A percentile compares a stretch with the other conserved stretches of the same genome.
These are phyloP conservation scores for Scolecobasidium constrictum DNA, from an alignment of 2,329 filamentous ascomycete genomes.

Conservation along the genomic window DNA sequence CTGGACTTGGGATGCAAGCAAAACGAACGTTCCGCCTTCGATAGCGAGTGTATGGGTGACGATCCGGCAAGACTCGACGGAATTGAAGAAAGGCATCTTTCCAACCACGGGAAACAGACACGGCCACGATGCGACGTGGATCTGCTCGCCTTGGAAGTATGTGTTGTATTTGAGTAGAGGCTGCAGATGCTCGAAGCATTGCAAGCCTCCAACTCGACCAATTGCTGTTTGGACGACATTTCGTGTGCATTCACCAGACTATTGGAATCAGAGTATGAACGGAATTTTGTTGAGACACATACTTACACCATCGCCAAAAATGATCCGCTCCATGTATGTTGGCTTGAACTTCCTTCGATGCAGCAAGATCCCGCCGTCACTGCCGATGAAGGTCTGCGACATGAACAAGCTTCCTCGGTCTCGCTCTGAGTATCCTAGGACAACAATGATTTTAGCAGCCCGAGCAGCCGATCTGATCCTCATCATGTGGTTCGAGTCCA, in stretches of 20 bases:
- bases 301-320: conserved; percentile 36
- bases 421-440: conserved; percentile 29
- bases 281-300: too few relatives aligned
- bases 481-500: conserved; percentile 32
- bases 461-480: conserved; percentile 26
- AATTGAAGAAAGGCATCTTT: too few relatives aligned
- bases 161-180: conserved; percentile 32
- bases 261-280: conserved; percentile 18
- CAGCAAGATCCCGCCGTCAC: conserved; percentile 24
- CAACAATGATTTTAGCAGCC: conserved; percentile 23
- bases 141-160: conserved; percentile 24
- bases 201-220: conserved; percentile 21
- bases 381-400: conserved; percentile 24
- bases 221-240: conserved; percentile 18
- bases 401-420: conserved; percentile 30
- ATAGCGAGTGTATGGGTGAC: conserved; percentile 46
- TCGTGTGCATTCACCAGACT: conserved; percentile 25
- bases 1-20: conserved; percentile 41
- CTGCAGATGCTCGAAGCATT: conserved; percentile 32
- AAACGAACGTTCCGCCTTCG: conserved; percentile 44
- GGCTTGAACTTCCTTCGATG: conserved; percentile 31
- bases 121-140: conserved; percentile 32
- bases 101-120: conserved; percentile 21
- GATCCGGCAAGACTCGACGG: conserved; percentile 30
- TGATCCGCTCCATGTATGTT: conserved; percentile 32